A percentile compares a stretch with the other conserved stretches of the same genome.
These are phyloP conservation scores for Filobasidium wieringae DNA, from an alignment of 768 basidiomycete species.

Conservation along the genomic window DNA sequence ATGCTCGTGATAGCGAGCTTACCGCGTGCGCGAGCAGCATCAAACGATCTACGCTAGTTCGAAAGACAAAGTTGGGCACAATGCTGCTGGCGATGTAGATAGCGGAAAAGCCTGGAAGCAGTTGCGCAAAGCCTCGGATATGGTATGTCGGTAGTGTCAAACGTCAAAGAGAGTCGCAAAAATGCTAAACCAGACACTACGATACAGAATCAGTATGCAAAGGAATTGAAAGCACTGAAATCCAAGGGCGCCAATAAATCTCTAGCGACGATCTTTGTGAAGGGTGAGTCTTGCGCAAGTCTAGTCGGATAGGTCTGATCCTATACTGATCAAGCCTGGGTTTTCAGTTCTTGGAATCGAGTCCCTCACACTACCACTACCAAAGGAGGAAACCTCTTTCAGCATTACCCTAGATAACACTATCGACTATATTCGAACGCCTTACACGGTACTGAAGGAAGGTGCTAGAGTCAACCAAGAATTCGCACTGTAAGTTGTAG, in stretches of 20 bases:
- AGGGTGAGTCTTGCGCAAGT: constrained; percentile 52
- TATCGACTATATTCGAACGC: constrained; percentile 88
- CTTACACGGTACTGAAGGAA: constrained; percentile 36
- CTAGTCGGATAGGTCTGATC: too few relatives aligned
- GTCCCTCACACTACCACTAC: constrained; percentile 64
- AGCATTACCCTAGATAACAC: constrained; percentile 90
- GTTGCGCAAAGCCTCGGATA: constrained; percentile 81
- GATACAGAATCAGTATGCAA: constrained; percentile 77
- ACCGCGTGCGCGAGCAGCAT: constrained; percentile 67
- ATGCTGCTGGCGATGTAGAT: constrained; percentile 66
- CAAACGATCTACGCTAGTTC: constrained; percentile 70
- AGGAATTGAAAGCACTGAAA: constrained; percentile 70
- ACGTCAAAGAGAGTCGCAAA: not conserved
- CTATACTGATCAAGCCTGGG: not conserved
- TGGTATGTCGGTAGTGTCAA: constrained; percentile 49
- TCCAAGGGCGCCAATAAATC: constrained; percentile 60
- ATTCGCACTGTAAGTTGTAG: constrained; percentile 35
- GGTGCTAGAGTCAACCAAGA: constrained; percentile 38
- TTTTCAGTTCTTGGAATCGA: constrained; percentile 60
- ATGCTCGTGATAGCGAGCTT: constrained; percentile 46
- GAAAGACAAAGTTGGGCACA: constrained; percentile 57
- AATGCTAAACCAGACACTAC: not conserved
- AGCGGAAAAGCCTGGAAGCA: constrained; percentile 71
- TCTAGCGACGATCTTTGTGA: constrained; percentile 87
- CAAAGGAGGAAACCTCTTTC: constrained; percentile 58